Evolutionary conservation across 2,329 filamentous ascomycete genomes (phyloP).

Genomic region (Fusarium falciforme): DNA sequence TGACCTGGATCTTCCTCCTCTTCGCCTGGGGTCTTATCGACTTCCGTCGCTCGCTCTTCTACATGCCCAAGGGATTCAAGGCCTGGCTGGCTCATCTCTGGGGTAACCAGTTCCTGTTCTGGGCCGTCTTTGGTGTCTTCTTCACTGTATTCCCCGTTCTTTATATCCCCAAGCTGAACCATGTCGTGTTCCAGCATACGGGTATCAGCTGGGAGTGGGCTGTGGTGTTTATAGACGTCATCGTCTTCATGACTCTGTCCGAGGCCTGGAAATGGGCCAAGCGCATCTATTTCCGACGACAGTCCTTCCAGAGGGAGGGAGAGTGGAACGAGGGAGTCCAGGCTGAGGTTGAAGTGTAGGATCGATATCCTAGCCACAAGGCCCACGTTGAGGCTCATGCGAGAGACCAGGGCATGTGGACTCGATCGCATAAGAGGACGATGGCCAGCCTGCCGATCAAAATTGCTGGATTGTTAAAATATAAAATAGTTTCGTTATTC

Average conservation of each 20-base stretch:
- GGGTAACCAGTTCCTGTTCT: conserved; percentile 66
- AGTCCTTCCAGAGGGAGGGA: conserved; percentile 11
- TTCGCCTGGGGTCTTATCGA: conserved; percentile 77
- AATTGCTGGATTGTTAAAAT: not conserved
- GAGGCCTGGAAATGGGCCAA: conserved; percentile 78
- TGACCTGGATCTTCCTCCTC: conserved; percentile 78
- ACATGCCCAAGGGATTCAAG: conserved; percentile 60
- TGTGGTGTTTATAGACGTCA: conserved; percentile 70
- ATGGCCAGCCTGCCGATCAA: not conserved
- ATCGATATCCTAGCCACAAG: not conserved
- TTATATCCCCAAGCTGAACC: conserved; percentile 78
- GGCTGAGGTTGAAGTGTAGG: conserved; percentile 7
- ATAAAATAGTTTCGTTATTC: not conserved
- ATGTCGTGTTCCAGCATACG: conserved; percentile 72
- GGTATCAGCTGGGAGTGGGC: conserved; percentile 78
- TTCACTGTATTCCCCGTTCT: conserved; percentile 68
- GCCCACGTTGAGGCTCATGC: not conserved
- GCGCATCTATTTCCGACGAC: conserved; percentile 62
- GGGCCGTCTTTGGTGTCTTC: conserved; percentile 63
- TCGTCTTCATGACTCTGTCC: conserved; percentile 71
- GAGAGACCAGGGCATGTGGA: no score
- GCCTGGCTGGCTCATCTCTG: conserved; percentile 68
- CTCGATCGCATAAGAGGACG: not conserved
- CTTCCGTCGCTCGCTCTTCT: conserved; percentile 74
- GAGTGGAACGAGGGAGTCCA: not conserved